These are phyloP conservation scores for Cryphonectria japonica DNA, from an alignment of 2,329 filamentous ascomycete species.

Conservation along the genomic window DNA sequence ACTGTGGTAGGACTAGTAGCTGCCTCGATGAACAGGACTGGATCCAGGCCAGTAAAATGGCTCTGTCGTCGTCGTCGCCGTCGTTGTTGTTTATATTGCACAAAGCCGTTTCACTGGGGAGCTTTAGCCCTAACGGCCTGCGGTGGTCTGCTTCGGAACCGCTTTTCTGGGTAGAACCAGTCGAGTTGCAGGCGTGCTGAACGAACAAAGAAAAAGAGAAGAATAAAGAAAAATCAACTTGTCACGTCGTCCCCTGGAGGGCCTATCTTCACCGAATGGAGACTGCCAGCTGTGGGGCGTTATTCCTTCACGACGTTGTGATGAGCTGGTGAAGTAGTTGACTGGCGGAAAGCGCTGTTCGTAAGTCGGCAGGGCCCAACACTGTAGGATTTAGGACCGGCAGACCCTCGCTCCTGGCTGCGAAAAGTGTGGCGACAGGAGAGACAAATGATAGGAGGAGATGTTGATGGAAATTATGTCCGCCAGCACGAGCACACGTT, in stretches of 20 bases:
- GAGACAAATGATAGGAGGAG: not conserved
- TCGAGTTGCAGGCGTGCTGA: not conserved
- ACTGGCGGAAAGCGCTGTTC: not conserved
- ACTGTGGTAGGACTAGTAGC: too few relatives aligned
- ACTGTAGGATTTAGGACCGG: not conserved
- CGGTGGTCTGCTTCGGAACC: not conserved
- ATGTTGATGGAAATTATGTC: not conserved
- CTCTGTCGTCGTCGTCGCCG: not conserved
- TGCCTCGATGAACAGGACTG: not conserved
- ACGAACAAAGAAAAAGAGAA: too few relatives aligned
- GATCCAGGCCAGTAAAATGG: not conserved
- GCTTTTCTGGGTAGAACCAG: not conserved
- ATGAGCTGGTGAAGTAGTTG: not conserved
- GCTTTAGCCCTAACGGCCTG: not conserved
- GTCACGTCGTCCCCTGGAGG: not conserved
- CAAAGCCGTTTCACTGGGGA: not conserved
- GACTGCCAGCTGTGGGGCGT: not conserved
- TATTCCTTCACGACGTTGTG: not conserved
- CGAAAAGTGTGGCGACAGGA: not conserved
- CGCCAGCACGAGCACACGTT: not conserved
- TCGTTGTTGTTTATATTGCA: not conserved
- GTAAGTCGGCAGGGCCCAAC: not conserved
- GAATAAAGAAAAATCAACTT: not conserved
- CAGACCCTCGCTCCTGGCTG: not conserved
- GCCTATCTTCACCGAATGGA: not conserved